A percentile compares a stretch with the other conserved stretches of the same genome.
Evolutionary conservation across 805 yeast genomes (phyloP).

Genomic region (Barnettozyma salicaria): DNA sequence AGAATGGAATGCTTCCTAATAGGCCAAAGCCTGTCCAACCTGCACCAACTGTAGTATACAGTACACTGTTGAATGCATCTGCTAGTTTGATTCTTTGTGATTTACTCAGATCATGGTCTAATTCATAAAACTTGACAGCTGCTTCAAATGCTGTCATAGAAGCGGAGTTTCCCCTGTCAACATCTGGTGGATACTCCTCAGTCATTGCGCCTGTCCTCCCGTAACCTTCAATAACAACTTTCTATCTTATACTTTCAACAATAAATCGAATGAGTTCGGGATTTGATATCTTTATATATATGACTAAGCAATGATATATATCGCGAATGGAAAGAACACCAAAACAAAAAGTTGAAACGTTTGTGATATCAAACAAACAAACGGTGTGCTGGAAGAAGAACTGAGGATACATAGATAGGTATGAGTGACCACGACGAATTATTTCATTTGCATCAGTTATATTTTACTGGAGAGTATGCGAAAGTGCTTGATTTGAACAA

Average conservation of each 20-base stretch:
- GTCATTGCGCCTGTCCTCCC: too few relatives aligned
- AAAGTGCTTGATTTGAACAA: conserved; percentile 35
- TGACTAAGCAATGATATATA: too few relatives aligned
- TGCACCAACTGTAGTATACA: conserved; percentile 29
- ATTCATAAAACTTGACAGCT: conserved; percentile 45
- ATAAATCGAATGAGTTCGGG: too few relatives aligned
- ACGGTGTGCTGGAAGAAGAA: too few relatives aligned
- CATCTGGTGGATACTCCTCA: conserved; percentile 6
- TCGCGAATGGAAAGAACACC: too few relatives aligned
- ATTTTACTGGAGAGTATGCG: conserved; percentile 52
- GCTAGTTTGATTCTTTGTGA: conserved; percentile 39
- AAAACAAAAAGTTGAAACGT: too few relatives aligned
- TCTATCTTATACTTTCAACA: too few relatives aligned
- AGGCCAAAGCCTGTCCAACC: conserved; percentile 38
- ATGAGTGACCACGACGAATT: conserved; percentile 16
- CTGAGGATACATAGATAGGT: not conserved
- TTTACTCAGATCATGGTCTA: conserved; percentile 37
- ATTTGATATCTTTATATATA: too few relatives aligned
- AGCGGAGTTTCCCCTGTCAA: not conserved
- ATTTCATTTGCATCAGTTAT: conserved; percentile 50
- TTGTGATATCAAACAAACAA: too few relatives aligned
- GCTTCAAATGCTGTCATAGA: conserved; percentile 29
- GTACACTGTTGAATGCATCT: conserved; percentile 32
- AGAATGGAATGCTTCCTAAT: conserved; percentile 40
- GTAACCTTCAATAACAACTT: too few relatives aligned